Evolutionary conservation across 2,329 filamentous ascomycete species (phyloP).

Genomic region (Fusarium pininemorale): DNA sequence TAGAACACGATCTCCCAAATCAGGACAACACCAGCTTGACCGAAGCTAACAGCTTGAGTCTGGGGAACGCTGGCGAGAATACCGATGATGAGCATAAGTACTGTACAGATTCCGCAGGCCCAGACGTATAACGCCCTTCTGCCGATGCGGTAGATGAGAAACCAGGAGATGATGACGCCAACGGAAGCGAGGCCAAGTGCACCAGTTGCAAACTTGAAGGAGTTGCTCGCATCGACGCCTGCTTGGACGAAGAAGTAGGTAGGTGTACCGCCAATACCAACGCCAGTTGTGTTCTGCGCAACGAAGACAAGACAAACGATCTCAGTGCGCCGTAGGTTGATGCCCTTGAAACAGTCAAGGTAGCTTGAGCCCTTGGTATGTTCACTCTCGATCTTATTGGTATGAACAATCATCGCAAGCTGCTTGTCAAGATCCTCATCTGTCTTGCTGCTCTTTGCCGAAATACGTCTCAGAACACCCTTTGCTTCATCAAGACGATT

Average conservation of each 20-base stretch:
- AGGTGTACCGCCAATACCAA: conserved; percentile 51
- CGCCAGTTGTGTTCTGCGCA: conserved; percentile 52
- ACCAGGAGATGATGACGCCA: conserved; percentile 54
- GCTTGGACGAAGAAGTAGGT: conserved; percentile 61
- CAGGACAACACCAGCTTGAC: conserved; percentile 52
- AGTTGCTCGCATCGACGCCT: conserved; percentile 50
- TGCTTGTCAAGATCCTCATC: conserved; percentile 54
- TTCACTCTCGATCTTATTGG: conserved; percentile 54
- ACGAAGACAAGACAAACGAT: conserved; percentile 56
- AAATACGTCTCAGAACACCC: conserved; percentile 41
- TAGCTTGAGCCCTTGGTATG: conserved; percentile 52
- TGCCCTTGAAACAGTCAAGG: conserved; percentile 58
- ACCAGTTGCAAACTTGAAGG: conserved; percentile 54
- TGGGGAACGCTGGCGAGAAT: conserved; percentile 42
- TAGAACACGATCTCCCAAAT: conserved; percentile 56
- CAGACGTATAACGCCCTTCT: conserved; percentile 53
- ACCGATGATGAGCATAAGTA: conserved; percentile 53
- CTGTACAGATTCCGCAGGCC: conserved; percentile 52
- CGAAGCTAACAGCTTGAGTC: conserved; percentile 40
- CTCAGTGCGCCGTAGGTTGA: conserved; percentile 56
- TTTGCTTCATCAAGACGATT: conserved; percentile 43
- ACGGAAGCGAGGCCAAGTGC: conserved; percentile 54
- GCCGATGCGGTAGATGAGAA: conserved; percentile 48
- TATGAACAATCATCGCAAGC: conserved; percentile 74
- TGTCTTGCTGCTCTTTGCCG: conserved; percentile 42